phyloP scores from a whole-genome alignment of 768 basidiomycete genomes.

The Phaeotremella skinneri region DNA sequence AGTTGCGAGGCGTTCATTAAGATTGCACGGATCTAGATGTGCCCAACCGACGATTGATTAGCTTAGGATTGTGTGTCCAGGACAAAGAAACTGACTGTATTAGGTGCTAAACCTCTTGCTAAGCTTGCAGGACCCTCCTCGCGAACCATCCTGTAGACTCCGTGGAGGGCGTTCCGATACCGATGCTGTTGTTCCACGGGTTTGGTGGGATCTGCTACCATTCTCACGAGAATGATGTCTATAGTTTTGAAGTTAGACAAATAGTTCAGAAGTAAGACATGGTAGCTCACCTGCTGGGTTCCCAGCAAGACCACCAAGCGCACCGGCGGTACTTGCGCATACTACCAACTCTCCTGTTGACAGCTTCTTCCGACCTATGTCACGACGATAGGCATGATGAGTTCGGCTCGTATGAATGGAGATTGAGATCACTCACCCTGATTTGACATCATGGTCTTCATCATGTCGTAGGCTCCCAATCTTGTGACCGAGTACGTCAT shows the following conservation, averaged over 20 bases:
- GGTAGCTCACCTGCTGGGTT: slow-evolving; percentile 41
- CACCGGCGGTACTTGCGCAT: slow-evolving; percentile 48
- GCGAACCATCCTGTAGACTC: slow-evolving; percentile 42
- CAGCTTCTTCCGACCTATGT: slow-evolving; percentile 21
- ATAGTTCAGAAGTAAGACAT: background rate
- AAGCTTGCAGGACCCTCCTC: slow-evolving; percentile 42
- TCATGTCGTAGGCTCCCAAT: slow-evolving; percentile 48
- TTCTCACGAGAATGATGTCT: slow-evolving; percentile 45
- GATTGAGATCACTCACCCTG: slow-evolving; percentile 14
- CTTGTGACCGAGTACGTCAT: slow-evolving; percentile 44
- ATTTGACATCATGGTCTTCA: slow-evolving; percentile 38
- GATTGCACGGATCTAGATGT: slow-evolving; percentile 44
- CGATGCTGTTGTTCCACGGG: slow-evolving; percentile 32
- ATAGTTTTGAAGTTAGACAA: background rate
- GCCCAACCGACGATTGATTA: background rate
- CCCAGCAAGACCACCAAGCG: slow-evolving; percentile 45
- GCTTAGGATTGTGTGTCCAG: background rate
- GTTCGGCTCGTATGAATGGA: no score
- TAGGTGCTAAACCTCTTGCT: slow-evolving; percentile 40
- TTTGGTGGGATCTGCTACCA: slow-evolving; percentile 48
- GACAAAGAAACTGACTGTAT: slow-evolving; percentile 34
- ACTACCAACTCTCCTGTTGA: slow-evolving; percentile 36
- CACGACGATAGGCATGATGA: no score
- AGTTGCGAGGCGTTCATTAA: slow-evolving; percentile 50
- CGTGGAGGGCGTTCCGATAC: slow-evolving; percentile 47